Evolutionary conservation across 371 early-diverging fungal species (phyloP), one percentile per base, ranked within the genome.

Genomic region (Rhizopus sp.): DNA sequence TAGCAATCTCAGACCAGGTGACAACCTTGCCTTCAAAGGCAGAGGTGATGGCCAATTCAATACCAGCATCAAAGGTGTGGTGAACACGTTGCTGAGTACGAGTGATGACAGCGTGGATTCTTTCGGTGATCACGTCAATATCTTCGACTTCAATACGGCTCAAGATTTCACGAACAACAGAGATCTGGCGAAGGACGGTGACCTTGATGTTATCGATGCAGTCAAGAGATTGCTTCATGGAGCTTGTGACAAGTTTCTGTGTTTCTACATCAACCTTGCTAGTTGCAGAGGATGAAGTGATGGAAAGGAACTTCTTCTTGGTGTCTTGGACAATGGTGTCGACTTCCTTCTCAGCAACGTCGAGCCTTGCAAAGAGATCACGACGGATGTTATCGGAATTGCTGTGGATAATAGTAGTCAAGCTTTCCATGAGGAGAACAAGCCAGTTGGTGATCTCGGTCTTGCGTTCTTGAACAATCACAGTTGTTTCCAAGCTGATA

Each of bases 21-120:
- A 72, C 57, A 5, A 66, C 60, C 59, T 76, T 76, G 47, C 77
- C 73, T 66, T 72, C 73, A 49, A 72, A 72, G 8, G 73, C 72
- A 55, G 69, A 58, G 7, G 63, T 49, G 16, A 76, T 61, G 15
- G 72, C 68, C 38, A 63, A 47, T 8, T 57, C 60, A n/a, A 70
- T 59, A 15, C 70, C 61, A 33, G 57, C 17, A 23, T 72, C 70
- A n/a, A 76, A 53, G 9, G 70, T 64, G 17, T 73, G 69, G 15
- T 57, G 41, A 9, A 69, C 53, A 48, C 72, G 70, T 4, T 66
- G 50, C 47, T 63, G 62, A 53, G 73, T 62, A 41, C 73, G 70
- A n/a, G 53, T 40, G 12, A 73, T 40, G 29, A 68, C 44, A 16
- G 57, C 59, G 23, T 62, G 52, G 3, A 67, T 34, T 15, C 63